Conservation (phyloP, 495 filamentous ascomycete genomes). For the Neurospora sp. region DNA sequence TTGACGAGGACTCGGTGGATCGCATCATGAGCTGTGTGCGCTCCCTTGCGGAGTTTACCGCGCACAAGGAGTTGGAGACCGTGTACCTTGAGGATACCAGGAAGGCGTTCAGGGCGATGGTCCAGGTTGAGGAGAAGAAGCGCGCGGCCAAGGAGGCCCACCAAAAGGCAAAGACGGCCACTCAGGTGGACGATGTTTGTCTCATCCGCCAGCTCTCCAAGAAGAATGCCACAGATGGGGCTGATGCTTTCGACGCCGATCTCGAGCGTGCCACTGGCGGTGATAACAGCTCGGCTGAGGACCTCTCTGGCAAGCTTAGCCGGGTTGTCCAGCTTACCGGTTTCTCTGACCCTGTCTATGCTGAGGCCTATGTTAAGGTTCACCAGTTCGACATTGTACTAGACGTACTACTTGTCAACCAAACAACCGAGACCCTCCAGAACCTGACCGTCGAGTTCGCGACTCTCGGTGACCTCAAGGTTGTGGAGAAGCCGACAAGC, state of each 20-base stretch:
- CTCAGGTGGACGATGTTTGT: constrained; percentile 92
- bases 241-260: constrained; percentile 79
- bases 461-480: constrained; percentile 94
- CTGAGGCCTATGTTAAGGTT: constrained; percentile 96
- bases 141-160: constrained; percentile 79
- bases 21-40: constrained; percentile 95
- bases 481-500: constrained; percentile 90
- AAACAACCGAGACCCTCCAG: constrained; percentile 92
- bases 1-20: constrained; percentile 96
- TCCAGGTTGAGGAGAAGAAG: constrained; percentile 96
- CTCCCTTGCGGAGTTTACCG: constrained; percentile 80
- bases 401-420: constrained; percentile 94
- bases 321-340: constrained; percentile 95
- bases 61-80: constrained; percentile 80
- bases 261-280: constrained; percentile 91
- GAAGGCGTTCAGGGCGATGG: constrained; percentile 96
- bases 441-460: constrained; percentile 98
- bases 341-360: constrained; percentile 97
- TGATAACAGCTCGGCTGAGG: constrained; percentile 65
- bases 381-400: constrained; percentile 99
- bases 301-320: constrained; percentile 85
- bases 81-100: constrained; percentile 94
- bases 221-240: constrained; percentile 76
- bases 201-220: constrained; percentile 87
- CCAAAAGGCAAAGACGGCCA: constrained; percentile 86